phyloP scores from a whole-genome alignment of 2,329 filamentous ascomycete species.

The Ceratocystis destructans region DNA sequence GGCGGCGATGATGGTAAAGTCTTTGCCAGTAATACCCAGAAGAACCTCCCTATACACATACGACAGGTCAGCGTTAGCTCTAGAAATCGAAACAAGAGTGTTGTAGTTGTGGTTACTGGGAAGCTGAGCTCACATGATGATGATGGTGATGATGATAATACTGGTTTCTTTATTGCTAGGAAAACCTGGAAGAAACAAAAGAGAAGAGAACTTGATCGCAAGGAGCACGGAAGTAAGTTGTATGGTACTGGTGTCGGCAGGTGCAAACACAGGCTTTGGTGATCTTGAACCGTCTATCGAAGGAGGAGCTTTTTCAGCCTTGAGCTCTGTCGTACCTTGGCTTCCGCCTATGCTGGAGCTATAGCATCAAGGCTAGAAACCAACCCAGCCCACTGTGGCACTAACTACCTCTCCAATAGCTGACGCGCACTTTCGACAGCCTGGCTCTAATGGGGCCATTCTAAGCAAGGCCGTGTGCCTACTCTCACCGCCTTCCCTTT shows the following conservation, averaged over 20 bases:
- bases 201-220: neutral
- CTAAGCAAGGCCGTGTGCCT: conserved; percentile 24
- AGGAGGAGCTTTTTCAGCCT: conserved; percentile 17
- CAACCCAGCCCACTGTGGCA: conserved; percentile 16
- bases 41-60: conserved; percentile 68
- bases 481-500: conserved; percentile 24
- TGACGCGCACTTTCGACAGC: conserved; percentile 19
- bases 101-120: neutral
- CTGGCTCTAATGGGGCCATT: conserved; percentile 8
- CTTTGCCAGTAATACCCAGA: conserved; percentile 95
- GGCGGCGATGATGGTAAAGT: conserved; percentile 94
- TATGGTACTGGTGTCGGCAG: neutral
- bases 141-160: neutral
- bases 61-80: conserved; percentile 1
- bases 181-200: neutral
- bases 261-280: neutral
- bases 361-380: conserved; percentile 5
- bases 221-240: neutral
- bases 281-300: neutral
- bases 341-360: conserved; percentile 17
- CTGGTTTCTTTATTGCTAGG: neutral
- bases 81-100: neutral
- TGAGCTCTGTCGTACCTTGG: conserved; percentile 11
- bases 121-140: conserved; percentile 12
- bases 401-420: neutral